Evolutionary conservation across 1,284 basidiomycete genomes (phyloP).

Genomic region (Malassezia globosa): DNA sequence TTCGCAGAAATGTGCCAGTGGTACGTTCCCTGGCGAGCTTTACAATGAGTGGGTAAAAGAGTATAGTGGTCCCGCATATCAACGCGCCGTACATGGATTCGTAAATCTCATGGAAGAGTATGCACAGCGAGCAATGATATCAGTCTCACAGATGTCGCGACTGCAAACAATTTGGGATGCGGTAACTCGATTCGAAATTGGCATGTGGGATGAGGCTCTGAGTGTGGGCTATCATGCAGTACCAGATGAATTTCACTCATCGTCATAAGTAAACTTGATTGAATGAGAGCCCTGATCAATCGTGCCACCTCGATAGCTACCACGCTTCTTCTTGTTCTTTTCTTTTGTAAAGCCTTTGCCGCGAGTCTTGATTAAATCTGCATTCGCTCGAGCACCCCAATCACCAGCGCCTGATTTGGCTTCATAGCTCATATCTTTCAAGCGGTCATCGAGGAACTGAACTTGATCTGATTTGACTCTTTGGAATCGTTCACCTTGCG

Average conservation of each 20-base stretch:
- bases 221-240: background rate
- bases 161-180: slow-evolving; percentile 66
- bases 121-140: slow-evolving; percentile 57
- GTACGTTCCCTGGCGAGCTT: background rate
- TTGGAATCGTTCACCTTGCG: slow-evolving; percentile 54
- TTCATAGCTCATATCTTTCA: slow-evolving; percentile 72
- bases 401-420: slow-evolving; percentile 62
- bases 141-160: slow-evolving; percentile 55
- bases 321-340: slow-evolving; percentile 98
- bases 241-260: slow-evolving; percentile 22
- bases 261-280: slow-evolving; percentile 45
- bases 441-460: slow-evolving; percentile 53
- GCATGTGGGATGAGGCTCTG: slow-evolving; percentile 74
- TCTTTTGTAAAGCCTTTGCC: slow-evolving; percentile 93
- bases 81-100: slow-evolving; percentile 60
- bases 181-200: slow-evolving; percentile 62
- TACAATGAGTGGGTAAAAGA: slow-evolving; percentile 63
- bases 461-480: slow-evolving; percentile 66
- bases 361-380: slow-evolving; percentile 80
- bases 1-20: slow-evolving; percentile 46
- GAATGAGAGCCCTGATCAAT: slow-evolving; percentile 42
- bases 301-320: slow-evolving; percentile 49
- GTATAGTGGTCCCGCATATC: slow-evolving; percentile 63
- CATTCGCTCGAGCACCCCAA: slow-evolving; percentile 74
- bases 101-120: slow-evolving; percentile 49